These are phyloP conservation scores for Heimioporus sp. DNA, from an alignment of 768 basidiomycete genomes.

Conservation along the genomic window DNA sequence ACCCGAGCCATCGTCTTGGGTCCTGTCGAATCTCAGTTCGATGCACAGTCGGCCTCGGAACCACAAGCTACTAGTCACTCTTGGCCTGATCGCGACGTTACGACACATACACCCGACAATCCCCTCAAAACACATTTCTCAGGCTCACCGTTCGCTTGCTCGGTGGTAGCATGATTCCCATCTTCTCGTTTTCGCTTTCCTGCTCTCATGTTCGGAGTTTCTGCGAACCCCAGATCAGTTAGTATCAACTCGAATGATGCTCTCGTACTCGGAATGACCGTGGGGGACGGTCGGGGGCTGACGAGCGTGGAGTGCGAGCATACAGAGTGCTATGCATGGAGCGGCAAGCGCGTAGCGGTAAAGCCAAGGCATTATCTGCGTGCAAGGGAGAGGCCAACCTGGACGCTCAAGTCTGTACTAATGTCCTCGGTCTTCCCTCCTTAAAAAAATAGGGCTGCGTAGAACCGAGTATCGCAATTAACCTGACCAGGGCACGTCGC, in stretches of 20 bases:
- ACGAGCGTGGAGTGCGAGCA: constrained; percentile 67
- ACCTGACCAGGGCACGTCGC: constrained; percentile 62
- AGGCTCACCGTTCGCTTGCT: constrained; percentile 69
- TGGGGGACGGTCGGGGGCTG: constrained; percentile 72
- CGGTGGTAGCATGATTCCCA: constrained; percentile 82
- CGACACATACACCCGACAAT: constrained; percentile 64
- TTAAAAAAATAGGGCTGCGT: too few relatives aligned
- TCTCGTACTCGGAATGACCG: constrained; percentile 70
- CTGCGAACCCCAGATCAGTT: constrained; percentile 63
- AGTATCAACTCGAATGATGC: constrained; percentile 70
- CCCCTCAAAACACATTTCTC: constrained; percentile 64
- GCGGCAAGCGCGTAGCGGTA: too few relatives aligned
- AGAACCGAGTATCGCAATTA: constrained; percentile 64
- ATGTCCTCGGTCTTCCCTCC: constrained; percentile 93
- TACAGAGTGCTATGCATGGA: too few relatives aligned
- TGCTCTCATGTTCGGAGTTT: too few relatives aligned
- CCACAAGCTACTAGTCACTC: constrained; percentile 4
- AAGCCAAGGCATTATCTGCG: too few relatives aligned
- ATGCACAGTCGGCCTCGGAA: not conserved
- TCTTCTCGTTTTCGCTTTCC: constrained; percentile 90
- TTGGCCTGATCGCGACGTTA: constrained; percentile 37
- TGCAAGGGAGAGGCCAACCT: too few relatives aligned
- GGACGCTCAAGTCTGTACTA: constrained; percentile 55
- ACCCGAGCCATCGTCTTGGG: not conserved
- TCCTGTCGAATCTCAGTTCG: constrained; percentile 8